Percentiles rank a stretch among this genome's conserved stretches.
Conservation (phyloP, 495 filamentous ascomycete species). For the Friedmanniomyces simplex region DNA sequence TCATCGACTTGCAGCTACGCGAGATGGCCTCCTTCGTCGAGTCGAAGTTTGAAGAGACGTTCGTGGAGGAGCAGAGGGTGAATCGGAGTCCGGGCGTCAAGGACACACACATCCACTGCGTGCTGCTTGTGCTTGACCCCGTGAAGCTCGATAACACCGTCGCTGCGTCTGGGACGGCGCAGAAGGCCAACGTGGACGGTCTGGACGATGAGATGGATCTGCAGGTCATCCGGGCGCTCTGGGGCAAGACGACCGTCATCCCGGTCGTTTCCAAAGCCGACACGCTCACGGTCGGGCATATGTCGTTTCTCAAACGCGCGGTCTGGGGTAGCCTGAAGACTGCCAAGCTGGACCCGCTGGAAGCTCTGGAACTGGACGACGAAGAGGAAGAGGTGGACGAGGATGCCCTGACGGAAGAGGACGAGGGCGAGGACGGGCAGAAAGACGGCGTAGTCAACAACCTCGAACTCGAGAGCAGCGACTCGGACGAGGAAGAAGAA, state of each 20-base stretch:
- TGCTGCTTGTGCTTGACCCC: conserved; percentile 86
- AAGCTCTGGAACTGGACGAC: conserved; percentile 72
- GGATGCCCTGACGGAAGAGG: conserved; percentile 25
- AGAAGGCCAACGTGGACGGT: conserved; percentile 41
- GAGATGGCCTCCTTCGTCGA: conserved; percentile 88
- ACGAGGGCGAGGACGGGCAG: conserved; percentile 38
- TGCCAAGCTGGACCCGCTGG: conserved; percentile 79
- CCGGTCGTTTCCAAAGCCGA: conserved; percentile 96
- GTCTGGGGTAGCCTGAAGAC: conserved; percentile 81
- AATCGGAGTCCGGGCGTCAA: conserved; percentile 82
- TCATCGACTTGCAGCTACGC: conserved; percentile 86
- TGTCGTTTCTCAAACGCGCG: conserved; percentile 81
- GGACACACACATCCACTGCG: conserved; percentile 95
- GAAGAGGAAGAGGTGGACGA: conserved; percentile 42
- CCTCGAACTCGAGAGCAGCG: no score
- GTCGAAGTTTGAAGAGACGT: conserved; percentile 96
- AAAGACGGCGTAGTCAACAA: conserved; percentile 21
- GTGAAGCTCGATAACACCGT: conserved; percentile 75
- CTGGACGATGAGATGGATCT: conserved; percentile 86
- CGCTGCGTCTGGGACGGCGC: conserved; percentile 47
- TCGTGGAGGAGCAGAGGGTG: conserved; percentile 96
- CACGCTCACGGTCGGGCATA: conserved; percentile 85
- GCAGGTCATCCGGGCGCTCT: conserved; percentile 74
- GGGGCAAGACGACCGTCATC: conserved; percentile 92
- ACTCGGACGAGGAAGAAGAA: conserved; percentile 7